Conservation (phyloP, 495 filamentous ascomycete species). For the Hamigera avellanea region DNA sequence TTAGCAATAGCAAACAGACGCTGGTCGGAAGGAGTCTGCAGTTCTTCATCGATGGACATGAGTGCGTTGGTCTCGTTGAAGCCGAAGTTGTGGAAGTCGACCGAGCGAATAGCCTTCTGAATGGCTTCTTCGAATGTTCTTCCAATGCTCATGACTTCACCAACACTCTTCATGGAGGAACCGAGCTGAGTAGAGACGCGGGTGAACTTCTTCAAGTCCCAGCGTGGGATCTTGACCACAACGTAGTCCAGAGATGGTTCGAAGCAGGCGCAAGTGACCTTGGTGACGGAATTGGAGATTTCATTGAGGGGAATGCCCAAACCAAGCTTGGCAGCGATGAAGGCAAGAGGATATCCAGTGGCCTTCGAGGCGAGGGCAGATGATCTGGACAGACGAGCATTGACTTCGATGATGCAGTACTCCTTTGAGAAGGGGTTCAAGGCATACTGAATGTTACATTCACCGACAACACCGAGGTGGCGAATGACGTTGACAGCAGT, state of each 20-base stretch:
- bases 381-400: slow-evolving; percentile 91
- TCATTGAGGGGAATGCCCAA: slow-evolving; percentile 92
- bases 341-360: slow-evolving; percentile 92
- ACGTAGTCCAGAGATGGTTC: slow-evolving; percentile 99
- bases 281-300: slow-evolving; percentile 91
- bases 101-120: slow-evolving; percentile 90
- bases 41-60: slow-evolving; percentile 91
- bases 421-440: slow-evolving; percentile 93
- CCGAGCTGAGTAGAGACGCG: slow-evolving; percentile 89
- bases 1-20: slow-evolving; percentile 96
- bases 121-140: slow-evolving; percentile 96
- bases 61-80: slow-evolving; percentile 87
- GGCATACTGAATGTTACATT: slow-evolving; percentile 98
- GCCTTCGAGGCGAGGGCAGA: slow-evolving; percentile 96
- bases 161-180: slow-evolving; percentile 99
- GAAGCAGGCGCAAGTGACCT: slow-evolving; percentile 94
- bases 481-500: slow-evolving; percentile 98
- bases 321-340: slow-evolving; percentile 91
- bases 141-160: slow-evolving; percentile 97
- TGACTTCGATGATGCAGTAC: slow-evolving; percentile 99
- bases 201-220: slow-evolving; percentile 98
- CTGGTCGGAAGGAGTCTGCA: slow-evolving; percentile 96
- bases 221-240: slow-evolving; percentile 96
- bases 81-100: slow-evolving; percentile 90
- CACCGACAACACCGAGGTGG: slow-evolving; percentile 91